Base-by-base conservation (phyloP, 176 grass and related monocot genomes). In the Poa pratensis region DNA sequence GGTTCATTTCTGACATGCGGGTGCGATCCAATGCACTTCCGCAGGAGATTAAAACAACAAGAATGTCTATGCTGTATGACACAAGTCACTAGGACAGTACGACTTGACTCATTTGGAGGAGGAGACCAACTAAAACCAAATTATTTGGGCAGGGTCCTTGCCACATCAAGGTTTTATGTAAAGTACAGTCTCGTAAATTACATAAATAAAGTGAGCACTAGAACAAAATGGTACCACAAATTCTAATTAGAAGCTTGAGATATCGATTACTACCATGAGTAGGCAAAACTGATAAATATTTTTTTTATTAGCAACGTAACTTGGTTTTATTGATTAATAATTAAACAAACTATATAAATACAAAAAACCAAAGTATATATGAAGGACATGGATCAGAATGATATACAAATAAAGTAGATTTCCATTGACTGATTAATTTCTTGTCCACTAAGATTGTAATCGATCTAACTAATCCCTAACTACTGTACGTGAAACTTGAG, bases 61-160 rank as follows among this genome's bases (percentile, higher is more conserved):
- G 61, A 66, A 8, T 39, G 48, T 8, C 28, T 10, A 35, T 9
- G 49, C 15, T 61, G n/a, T 18, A 43, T 58, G 20, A 57, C 34
- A 27, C 37, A 59, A 70, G 37, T 58, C 55, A 58, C 55, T 1
- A 58, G 7, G 35, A 32, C 30, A 32, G 30, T 32, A 32, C 30
- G 26, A 61, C 53, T 60, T 24, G 59, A 71, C 64, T 49, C 50
- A 82, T 73, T 83, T 46, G 20, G 52, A 60, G 8, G 51, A 59
- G 53, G 80, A 43, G 12, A 45, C 23, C 54, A 42, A 22, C 34
- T 9, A 77, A 78, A 78, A 78, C 34, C 11, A 6, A 22, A n/a
- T 70, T 24, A 78, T 78, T 78, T n/a, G 23, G 75, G 53, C 53
- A 78, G 13, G 14, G 37, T 24, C 60, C 35, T 22, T 57, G 74